These are phyloP conservation scores for Penicillium sp. DNA, from an alignment of 2,329 filamentous ascomycete genomes.

Conservation along the genomic window DNA sequence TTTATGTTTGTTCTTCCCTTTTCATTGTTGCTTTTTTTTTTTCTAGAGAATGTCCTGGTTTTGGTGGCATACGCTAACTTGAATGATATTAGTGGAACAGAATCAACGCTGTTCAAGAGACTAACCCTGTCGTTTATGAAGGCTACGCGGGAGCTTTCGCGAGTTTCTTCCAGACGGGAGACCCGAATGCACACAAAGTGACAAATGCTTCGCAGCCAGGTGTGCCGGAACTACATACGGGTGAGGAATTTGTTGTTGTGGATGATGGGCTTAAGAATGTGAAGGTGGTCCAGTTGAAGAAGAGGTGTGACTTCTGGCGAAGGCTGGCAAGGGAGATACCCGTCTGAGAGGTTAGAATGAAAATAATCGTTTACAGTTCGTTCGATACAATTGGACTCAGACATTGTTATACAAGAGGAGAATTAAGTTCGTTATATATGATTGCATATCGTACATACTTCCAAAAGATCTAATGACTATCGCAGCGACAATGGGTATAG, in stretches of 20 bases:
- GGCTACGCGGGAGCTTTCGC: conserved; percentile 61
- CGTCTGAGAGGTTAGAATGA: conserved; percentile 33
- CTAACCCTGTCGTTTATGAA: conserved; percentile 55
- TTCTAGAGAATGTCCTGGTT: not conserved
- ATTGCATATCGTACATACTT: conserved; percentile 13
- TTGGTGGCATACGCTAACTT: not conserved
- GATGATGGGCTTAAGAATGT: conserved; percentile 48
- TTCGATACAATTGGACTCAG: not conserved
- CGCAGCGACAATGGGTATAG: conserved; percentile 15
- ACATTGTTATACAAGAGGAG: not conserved
- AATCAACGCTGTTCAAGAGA: conserved; percentile 53
- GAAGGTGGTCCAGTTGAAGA: conserved; percentile 41
- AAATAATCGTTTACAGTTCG: not conserved
- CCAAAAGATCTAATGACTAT: conserved; percentile 12
- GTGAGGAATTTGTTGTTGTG: conserved; percentile 54
- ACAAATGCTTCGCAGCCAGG: conserved; percentile 44
- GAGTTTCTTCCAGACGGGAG: conserved; percentile 59
- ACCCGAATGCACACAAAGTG: conserved; percentile 59
- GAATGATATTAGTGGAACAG: conserved; percentile 53
- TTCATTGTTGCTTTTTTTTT: not conserved
- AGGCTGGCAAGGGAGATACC: conserved; percentile 49
- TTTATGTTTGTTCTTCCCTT: conserved; percentile 47
- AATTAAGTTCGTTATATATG: conserved; percentile 12
- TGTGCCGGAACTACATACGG: conserved; percentile 47
- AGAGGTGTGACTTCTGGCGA: conserved; percentile 57